Base-by-base conservation (phyloP, 106 monocot genomes). In the Apostasia ramifera region DNA sequence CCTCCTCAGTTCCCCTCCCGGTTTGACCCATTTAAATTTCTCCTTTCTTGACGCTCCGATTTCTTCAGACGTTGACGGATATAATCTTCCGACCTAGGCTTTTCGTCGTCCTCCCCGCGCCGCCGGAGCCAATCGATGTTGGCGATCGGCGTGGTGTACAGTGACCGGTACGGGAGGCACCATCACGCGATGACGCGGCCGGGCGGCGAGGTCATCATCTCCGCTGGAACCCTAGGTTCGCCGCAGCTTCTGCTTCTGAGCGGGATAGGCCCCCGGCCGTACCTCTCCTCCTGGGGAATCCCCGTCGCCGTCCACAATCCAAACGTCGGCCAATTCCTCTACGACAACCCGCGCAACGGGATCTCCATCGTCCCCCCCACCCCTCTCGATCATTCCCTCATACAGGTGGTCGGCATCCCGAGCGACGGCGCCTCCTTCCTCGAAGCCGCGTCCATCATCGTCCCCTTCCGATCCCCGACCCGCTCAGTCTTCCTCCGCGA, bases 351-450 rank as follows among this genome's bases (percentile, higher is more conserved):
- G 13, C 81, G 95, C 37, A 92, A 88, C 63, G 84, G 88, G 63
- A 79, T 95, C 65, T 92, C 88, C 78, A 79, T 95, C 74, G 55
- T 88, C 58, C 80, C 95, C 3, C 74, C 88, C 1, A 40, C 45
- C 10, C 85, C 88, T 2, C 77, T 95, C 9, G 86, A 89, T 44
- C 81, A 89, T 56, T 91, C 88, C 62, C 88, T 95, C 64, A 95
- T 92, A 75, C 95, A 95, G 81, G 88, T 95, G 1, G 95, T 92
- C 2, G 95, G 95, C 59, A 95, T 95, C 73, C 81, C 91, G 40
- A 10, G 50, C 57, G 12, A 59, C 44, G 76, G 68, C 53, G 78
- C 78, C 12, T 63, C 83, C 40, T 95, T 82, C 76, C 73, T 95
- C 57, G 92, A 97, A 69, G 92, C 92, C 37, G 86, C 95, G n/a